Conservation (phyloP, 176 grass and related monocot genomes). For the Eleusine indica region DNA sequence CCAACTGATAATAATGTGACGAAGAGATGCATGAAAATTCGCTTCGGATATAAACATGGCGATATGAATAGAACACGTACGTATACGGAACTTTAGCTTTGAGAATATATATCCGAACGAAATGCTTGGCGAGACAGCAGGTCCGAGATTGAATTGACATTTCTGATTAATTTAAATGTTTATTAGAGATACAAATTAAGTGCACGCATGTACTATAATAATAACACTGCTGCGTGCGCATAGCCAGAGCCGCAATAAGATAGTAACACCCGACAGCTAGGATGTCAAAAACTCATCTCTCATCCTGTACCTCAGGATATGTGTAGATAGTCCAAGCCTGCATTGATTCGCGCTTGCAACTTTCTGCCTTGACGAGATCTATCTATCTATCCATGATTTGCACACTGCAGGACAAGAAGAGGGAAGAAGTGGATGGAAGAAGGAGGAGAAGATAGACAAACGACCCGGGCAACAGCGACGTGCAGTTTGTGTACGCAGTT, state of each 20-base stretch:
- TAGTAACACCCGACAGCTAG: constrained; percentile 20
- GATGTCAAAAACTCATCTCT: constrained; percentile 6
- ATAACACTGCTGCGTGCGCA: not conserved
- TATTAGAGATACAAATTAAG: not conserved
- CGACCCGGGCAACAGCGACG: not conserved
- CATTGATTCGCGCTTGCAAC: constrained; percentile 21
- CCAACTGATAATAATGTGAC: not conserved
- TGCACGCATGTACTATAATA: not conserved
- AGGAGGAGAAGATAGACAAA: not conserved
- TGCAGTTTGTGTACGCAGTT: not conserved
- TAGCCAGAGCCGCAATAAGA: not conserved
- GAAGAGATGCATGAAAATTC: not conserved
- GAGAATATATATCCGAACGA: no score
- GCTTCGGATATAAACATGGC: not conserved
- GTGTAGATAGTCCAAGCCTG: not conserved
- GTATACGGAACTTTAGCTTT: not conserved
- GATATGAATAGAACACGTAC: not conserved
- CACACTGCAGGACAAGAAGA: not conserved
- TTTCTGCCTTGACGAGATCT: constrained; percentile 26
- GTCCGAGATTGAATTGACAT: not conserved
- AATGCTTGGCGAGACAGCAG: no score
- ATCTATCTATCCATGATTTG: not conserved
- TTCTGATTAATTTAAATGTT: no score
- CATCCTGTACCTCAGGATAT: not conserved
- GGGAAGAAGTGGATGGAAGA: not conserved